Evolutionary conservation across 1,284 basidiomycete genomes (phyloP), one percentile per base, ranked within the genome.

Genomic region (Malassezia nana): DNA sequence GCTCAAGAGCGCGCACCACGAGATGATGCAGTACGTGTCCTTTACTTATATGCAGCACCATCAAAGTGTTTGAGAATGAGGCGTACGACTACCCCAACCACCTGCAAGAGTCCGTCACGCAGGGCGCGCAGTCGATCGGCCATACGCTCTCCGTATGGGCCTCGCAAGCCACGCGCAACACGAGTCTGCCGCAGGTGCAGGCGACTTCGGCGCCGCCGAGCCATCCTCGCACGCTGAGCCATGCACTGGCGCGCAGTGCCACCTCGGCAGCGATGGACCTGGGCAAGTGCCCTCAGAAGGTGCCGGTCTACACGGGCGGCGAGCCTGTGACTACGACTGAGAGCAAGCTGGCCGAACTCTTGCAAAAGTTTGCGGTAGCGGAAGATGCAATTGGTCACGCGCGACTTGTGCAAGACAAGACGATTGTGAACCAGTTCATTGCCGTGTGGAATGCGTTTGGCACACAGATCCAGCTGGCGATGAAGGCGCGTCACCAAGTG

Each of bases 341-440:
- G 40, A 54, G 50, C 43, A 67, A 64, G 51, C 64, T 73, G 2
- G 85, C 83, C 30, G 82, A 82, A 66, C 86, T 86, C 0, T 80
- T 98, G 31, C 81, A 79, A 44, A 76, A 83, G 46, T 95, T 94
- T 74, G 85, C 86, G 0, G 79, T 79, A 30, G 88, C 85, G 2
- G 87, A 86, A 81, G 87, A 94, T 69, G 86, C 84, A 77, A 82
- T 96, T 62, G 84, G 89, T n/a, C 79, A 79, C 28, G 89, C 89
- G 8, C 80, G 92, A 41, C 73, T 94, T 44, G 76, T 83, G 46
- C 91, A 95, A 74, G 92, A 96, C 76, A 78, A 78, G 13, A 77
- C 81, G 29, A 86, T 96, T 63, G 78, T 80, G 61, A 77, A 79
- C 40, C 80, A 81, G 51, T 94, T 94, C 78, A 77, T 94, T 57